Percentiles rank a stretch among this genome's conserved stretches.
These are phyloP conservation scores for Elaeis oleifera DNA, from an alignment of 202 grass and related monocot species.

Conservation along the genomic window DNA sequence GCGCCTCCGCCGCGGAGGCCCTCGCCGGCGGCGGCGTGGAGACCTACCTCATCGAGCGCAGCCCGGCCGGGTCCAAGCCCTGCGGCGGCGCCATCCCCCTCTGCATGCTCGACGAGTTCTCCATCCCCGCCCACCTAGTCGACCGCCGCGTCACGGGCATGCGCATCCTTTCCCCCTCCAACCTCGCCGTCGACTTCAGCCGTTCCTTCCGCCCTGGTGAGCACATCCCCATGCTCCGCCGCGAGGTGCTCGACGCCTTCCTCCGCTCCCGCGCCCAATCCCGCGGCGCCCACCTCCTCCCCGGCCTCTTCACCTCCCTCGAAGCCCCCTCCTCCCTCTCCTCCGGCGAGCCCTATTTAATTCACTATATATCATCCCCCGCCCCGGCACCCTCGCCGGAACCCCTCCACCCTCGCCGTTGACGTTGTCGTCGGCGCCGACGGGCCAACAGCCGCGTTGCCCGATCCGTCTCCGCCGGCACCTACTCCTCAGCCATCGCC, in stretches of 20 bases:
- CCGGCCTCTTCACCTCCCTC: slow-evolving; percentile 66
- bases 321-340: slow-evolving; percentile 38
- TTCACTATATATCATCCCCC: slow-evolving; percentile 57
- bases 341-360: slow-evolving; percentile 48
- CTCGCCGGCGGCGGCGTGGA: slow-evolving; percentile 43
- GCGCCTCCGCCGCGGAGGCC: slow-evolving; percentile 62
- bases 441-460: slow-evolving; percentile 93
- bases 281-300: slow-evolving; percentile 47
- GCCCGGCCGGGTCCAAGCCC: slow-evolving; percentile 66
- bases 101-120: slow-evolving; percentile 89
- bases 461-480: slow-evolving; percentile 53
- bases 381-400: slow-evolving; percentile 4
- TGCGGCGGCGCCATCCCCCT: slow-evolving; percentile 91
- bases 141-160: slow-evolving; percentile 83
- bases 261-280: slow-evolving; percentile 47
- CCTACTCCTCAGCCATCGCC: slow-evolving; percentile 83
- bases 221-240: slow-evolving; percentile 92
- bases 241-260: slow-evolving; percentile 91
- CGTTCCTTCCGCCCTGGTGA: slow-evolving; percentile 36
- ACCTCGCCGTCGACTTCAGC: slow-evolving; percentile 61
- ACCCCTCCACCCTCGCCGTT: slow-evolving; percentile 40
- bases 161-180: slow-evolving; percentile 77
- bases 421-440: slow-evolving; percentile 80
- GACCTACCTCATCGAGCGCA: slow-evolving; percentile 78
- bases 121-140: slow-evolving; percentile 54